Conservation (phyloP, 768 basidiomycete species). For the Ramaria sp. region DNA sequence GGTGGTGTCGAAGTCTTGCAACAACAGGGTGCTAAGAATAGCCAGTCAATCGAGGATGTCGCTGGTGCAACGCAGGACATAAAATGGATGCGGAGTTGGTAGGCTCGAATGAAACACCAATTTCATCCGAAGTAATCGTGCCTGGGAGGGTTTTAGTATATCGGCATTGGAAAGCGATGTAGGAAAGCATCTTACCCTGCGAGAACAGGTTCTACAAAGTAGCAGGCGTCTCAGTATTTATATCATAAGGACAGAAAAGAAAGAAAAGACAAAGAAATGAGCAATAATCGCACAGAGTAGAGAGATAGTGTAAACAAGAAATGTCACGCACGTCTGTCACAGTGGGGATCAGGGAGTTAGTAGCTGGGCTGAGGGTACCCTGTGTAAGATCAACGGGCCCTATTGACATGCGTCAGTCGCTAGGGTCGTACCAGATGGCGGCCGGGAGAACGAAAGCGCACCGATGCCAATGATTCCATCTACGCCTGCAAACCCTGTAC, state of each 20-base stretch:
- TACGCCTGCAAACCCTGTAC: background rate
- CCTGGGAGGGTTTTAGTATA: background rate
- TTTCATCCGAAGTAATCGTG: background rate
- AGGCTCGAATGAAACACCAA: slow-evolving; percentile 38
- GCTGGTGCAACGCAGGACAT: too few species aligned
- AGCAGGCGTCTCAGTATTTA: background rate
- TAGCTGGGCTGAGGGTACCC: background rate
- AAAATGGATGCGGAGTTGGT: slow-evolving; percentile 18
- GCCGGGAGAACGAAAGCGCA: background rate
- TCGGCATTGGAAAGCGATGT: background rate
- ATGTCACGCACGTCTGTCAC: slow-evolving; percentile 1
- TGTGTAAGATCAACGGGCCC: slow-evolving; percentile 8
- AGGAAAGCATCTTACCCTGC: background rate
- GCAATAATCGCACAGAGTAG: too few species aligned
- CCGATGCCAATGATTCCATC: slow-evolving; percentile 9
- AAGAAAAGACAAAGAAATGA: background rate
- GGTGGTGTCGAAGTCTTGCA: too few species aligned
- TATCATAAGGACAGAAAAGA: background rate
- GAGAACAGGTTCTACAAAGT: background rate
- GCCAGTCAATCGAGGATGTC: too few species aligned
- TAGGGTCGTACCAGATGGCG: background rate
- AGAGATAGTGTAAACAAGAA: slow-evolving; percentile 2
- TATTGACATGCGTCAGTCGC: slow-evolving; percentile 21
- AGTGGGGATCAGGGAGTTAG: slow-evolving; percentile 4
- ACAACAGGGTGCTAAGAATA: too few species aligned